Evolutionary conservation across 495 filamentous ascomycete genomes (phyloP).

Genomic region (Arthonia radiata): DNA sequence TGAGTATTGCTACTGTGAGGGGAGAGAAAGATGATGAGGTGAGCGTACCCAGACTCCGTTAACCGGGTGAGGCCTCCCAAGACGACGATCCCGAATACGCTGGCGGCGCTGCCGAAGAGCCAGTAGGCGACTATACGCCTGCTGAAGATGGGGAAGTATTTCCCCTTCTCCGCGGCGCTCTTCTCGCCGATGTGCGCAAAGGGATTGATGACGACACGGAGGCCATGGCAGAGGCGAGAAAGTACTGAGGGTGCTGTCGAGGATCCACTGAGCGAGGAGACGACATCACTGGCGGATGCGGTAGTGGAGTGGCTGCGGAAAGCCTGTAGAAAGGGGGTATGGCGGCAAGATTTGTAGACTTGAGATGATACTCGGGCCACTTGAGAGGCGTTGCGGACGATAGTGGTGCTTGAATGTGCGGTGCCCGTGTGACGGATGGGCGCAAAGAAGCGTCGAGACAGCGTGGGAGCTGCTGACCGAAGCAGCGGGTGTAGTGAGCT

Average conservation of each 20-base stretch:
- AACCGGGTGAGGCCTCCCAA: conserved; percentile 82
- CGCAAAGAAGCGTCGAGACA: too few relatives aligned
- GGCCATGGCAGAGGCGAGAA: conserved; percentile 1
- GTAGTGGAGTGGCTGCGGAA: conserved; percentile 9
- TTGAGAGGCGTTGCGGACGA: too few relatives aligned
- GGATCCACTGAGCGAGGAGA: conserved; percentile 6
- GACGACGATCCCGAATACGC: conserved; percentile 89
- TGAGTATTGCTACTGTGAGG: not conserved
- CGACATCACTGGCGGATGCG: not conserved
- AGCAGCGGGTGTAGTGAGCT: too few relatives aligned
- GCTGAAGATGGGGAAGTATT: conserved; percentile 41
- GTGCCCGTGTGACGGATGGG: too few relatives aligned
- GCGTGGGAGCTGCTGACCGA: too few relatives aligned
- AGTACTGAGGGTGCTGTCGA: conserved; percentile 1
- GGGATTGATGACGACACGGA: not conserved
- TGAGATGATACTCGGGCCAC: too few relatives aligned
- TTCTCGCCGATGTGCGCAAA: conserved; percentile 1
- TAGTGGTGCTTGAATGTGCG: too few relatives aligned
- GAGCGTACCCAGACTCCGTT: conserved; percentile 75
- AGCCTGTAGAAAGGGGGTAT: conserved; percentile 9
- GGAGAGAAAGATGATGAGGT: not conserved
- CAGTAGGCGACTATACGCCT: conserved; percentile 65
- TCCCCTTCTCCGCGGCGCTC: conserved; percentile 7
- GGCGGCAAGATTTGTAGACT: conserved; percentile 5
- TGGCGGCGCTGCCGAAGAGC: conserved; percentile 71